A percentile compares a stretch with the other conserved stretches of the same genome.
phyloP scores from a whole-genome alignment of 768 basidiomycete species.

The Mycena filopes region DNA sequence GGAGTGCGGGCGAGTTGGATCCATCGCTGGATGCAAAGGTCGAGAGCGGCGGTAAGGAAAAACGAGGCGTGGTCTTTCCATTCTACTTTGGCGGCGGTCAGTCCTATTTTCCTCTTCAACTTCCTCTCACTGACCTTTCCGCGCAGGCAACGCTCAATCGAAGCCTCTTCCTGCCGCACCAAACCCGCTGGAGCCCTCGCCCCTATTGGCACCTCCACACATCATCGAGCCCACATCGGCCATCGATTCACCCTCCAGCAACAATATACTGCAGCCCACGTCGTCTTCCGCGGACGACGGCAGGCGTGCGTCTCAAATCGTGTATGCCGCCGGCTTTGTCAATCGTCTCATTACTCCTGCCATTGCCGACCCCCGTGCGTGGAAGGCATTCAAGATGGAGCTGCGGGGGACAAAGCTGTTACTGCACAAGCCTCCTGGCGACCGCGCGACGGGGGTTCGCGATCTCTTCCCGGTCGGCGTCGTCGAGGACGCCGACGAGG shows the following conservation, averaged over 20 bases:
- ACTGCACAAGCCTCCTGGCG: conserved; percentile 86
- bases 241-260: conserved; percentile 32
- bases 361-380: conserved; percentile 65
- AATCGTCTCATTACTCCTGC: conserved; percentile 68
- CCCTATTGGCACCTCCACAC: conserved; percentile 27
- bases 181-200: background rate
- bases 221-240: conserved; percentile 26
- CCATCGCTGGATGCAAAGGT: conserved; percentile 40
- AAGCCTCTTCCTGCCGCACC: conserved; percentile 7
- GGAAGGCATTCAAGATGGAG: conserved; percentile 90
- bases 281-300: conserved; percentile 55
- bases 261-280: conserved; percentile 50
- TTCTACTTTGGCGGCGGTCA: conserved; percentile 28
- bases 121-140: background rate
- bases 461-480: conserved; percentile 73
- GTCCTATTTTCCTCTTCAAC: background rate
- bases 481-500: conserved; percentile 63
- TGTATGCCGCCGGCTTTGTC: conserved; percentile 80
- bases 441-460: conserved; percentile 70
- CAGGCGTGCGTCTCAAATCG: conserved; percentile 81
- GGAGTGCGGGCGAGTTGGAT: conserved; percentile 53
- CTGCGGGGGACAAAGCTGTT: conserved; percentile 87
- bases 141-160: background rate
- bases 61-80: conserved; percentile 4
- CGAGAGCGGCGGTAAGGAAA: conserved; percentile 18